Evolutionary conservation across 805 yeast species (phyloP).

Genomic region (Metschnikowia continentalis): DNA sequence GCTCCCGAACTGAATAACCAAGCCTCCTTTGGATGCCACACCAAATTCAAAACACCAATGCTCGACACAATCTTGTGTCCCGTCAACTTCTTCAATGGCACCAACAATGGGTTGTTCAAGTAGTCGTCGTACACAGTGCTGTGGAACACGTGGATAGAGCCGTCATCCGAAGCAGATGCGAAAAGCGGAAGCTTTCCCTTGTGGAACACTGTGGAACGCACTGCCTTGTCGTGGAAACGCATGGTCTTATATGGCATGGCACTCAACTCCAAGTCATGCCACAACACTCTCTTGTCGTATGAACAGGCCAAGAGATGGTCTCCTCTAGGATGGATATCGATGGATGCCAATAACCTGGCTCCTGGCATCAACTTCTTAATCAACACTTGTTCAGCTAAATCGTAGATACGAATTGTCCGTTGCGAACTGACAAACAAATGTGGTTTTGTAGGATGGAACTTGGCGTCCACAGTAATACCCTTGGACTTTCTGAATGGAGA

Average conservation of each 20-base stretch:
- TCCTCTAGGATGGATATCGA: conserved; percentile 95
- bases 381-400: conserved; percentile 78
- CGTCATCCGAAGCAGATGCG: conserved; percentile 95
- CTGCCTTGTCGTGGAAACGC: conserved; percentile 93
- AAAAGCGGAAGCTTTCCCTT: conserved; percentile 81
- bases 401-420: conserved; percentile 86
- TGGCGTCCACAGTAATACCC: conserved; percentile 93
- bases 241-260: conserved; percentile 91
- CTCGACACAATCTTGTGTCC: conserved; percentile 81
- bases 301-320: conserved; percentile 91
- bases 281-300: conserved; percentile 88
- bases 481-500: conserved; percentile 91
- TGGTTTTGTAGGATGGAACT: conserved; percentile 95
- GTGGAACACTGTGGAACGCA: conserved; percentile 83
- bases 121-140: conserved; percentile 93
- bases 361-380: conserved; percentile 89
- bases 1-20: conserved; percentile 98
- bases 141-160: conserved; percentile 88
- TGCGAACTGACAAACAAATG: conserved; percentile 92
- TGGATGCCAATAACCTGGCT: conserved; percentile 87
- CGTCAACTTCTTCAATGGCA: conserved; percentile 87
- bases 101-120: conserved; percentile 92
- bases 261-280: conserved; percentile 94
- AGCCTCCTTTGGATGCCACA: conserved; percentile 98
- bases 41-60: conserved; percentile 80